Conservation (phyloP, 83 land plant genomes). For the Picea abies region DNA sequence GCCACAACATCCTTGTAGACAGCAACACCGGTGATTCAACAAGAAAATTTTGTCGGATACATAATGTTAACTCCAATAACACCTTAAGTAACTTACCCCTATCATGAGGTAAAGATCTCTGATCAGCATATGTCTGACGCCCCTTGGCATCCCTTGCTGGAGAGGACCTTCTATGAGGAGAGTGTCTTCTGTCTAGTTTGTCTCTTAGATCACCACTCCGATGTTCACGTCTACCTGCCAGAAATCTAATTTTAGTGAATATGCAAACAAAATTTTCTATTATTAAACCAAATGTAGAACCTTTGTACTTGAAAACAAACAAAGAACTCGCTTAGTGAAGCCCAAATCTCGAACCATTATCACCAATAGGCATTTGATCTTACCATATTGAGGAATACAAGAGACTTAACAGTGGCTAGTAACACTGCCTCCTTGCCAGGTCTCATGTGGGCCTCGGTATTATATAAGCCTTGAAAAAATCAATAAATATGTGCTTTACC, state of each 20-base stretch:
- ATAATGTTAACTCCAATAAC: neutral
- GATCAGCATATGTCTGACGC: constrained; percentile 35
- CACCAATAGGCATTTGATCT: constrained; percentile 19
- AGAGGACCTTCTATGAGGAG: constrained; percentile 55
- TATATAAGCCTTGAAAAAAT: constrained; percentile 5
- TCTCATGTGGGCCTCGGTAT: constrained; percentile 22
- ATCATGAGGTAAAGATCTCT: constrained; percentile 24
- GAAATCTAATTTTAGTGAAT: neutral
- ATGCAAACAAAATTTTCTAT: neutral
- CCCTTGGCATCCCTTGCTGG: constrained; percentile 55
- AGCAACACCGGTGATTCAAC: neutral
- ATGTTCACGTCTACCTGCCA: constrained; percentile 64
- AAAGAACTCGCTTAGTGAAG: constrained; percentile 4
- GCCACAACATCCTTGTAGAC: neutral
- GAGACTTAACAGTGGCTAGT: constrained; percentile 25
- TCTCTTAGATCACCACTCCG: constrained; percentile 62
- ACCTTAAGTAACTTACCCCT: constrained; percentile 21
- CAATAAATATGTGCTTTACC: constrained; percentile 17
- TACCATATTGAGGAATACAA: constrained; percentile 34
- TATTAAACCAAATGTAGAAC: neutral
- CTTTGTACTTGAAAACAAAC: neutral
- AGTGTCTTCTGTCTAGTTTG: constrained; percentile 65
- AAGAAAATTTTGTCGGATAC: neutral
- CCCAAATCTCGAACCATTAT: constrained; percentile 1
- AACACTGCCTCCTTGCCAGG: constrained; percentile 30